Conservation (phyloP, 2,329 filamentous ascomycete species). For the Phialemoniopsis sp. region DNA sequence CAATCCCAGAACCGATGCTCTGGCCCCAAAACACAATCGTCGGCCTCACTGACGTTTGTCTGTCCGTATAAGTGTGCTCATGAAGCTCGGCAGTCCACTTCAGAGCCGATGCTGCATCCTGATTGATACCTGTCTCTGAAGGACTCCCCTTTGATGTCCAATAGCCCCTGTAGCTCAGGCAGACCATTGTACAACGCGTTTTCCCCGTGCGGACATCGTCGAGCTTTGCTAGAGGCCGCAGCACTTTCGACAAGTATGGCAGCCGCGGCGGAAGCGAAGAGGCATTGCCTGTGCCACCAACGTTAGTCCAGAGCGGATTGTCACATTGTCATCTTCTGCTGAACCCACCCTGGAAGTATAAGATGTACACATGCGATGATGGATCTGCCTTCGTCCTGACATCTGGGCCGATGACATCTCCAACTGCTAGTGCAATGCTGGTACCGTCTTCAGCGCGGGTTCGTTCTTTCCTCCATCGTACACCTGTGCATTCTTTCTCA, state of each 20-base stretch:
- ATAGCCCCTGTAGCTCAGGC: constrained; percentile 66
- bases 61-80: constrained; percentile 13
- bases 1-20: constrained; percentile 70
- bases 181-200: constrained; percentile 40
- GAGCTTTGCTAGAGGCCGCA: constrained; percentile 36
- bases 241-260: constrained; percentile 49
- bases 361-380: constrained; percentile 42
- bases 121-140: constrained; percentile 65
- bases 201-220: constrained; percentile 8
- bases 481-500: constrained; percentile 49
- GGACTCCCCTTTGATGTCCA: constrained; percentile 73
- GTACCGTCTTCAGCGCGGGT: constrained; percentile 62
- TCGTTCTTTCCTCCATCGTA: constrained; percentile 64
- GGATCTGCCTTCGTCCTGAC: constrained; percentile 3
- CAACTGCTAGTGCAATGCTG: constrained; percentile 55
- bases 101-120: constrained; percentile 62
- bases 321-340: background rate
- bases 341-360: constrained; percentile 50
- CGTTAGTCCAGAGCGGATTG: too few relatives aligned
- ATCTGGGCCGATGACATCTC: constrained; percentile 27
- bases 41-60: constrained; percentile 16
- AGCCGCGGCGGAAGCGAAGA: constrained; percentile 54
- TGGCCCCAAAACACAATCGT: constrained; percentile 69
- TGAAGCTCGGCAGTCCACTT: constrained; percentile 52
- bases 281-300: constrained; percentile 44